Evolutionary conservation across 139 green algal species (phyloP), one percentile per base, ranked within the genome.

Genomic region (Micromonas pusilla): DNA sequence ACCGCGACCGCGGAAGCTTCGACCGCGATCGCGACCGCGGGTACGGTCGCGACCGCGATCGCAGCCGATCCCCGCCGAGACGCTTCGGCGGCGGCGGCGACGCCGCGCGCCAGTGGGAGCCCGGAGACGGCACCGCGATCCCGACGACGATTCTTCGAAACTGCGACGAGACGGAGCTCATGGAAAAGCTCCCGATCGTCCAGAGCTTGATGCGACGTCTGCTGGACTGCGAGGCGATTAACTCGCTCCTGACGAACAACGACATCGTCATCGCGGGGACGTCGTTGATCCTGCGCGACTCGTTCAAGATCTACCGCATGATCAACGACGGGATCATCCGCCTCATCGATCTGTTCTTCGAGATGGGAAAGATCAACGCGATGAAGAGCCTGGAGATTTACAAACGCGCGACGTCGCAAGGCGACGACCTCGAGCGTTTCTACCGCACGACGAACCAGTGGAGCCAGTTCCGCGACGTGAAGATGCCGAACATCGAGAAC

Each of bases 251-350:
- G 3, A 68, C 79, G n/a, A 34, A 67, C 30, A 91, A 93, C 77
- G 79, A 82, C 16, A 82, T 94, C 16, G 84, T 90, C 6, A 70
- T 65, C 26, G 26, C 34, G 23, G 31, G 45, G 2, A 32, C 54
- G 32, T 23, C 36, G 38, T n/a, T 79, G 21, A 80, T 91, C 36
- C 70, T 91, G 21, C 85, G 78, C 25, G 86, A 92, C 76, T 82
- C 83, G n/a, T 81, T 84, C 3, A 70, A 82, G 26, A 70, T 91
- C 52, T 97, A 96, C 85, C 88, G 88, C 45, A 82, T 88, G 2
- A 87, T 92, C 60, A 93, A 86, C 66, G 92, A 97, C 78, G 91
- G 91, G 2, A 71, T 97, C 13, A 93, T 96, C 77, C 96, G 95
- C 79, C 84, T 97, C 72, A 88, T 91, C 0, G 92, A 96, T 77